Percentiles rank a stretch among this genome's conserved stretches.
Evolutionary conservation across 352 stramenopile species (phyloP).

Genomic region (Pythium vanterpoolii): DNA sequence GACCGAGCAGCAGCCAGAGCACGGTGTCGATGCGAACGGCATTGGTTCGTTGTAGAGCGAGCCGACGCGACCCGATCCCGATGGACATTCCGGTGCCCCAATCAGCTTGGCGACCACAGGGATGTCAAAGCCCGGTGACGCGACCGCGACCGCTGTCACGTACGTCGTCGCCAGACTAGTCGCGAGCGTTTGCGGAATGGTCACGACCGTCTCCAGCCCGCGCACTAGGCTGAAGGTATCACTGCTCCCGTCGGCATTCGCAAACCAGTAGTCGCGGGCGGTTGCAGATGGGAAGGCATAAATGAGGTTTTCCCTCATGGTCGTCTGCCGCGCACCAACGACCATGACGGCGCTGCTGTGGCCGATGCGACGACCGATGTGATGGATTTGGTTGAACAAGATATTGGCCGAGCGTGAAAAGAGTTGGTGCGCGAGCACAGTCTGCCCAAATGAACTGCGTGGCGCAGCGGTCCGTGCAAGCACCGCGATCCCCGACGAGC

Average conservation of each 20-base stretch:
- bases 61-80: slow-evolving; percentile 44
- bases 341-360: slow-evolving; percentile 60
- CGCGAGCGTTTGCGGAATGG: slow-evolving; percentile 32
- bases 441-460: slow-evolving; percentile 34
- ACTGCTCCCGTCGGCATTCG: slow-evolving; percentile 39
- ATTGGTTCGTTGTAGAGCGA: slow-evolving; percentile 44
- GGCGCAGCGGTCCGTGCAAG: slow-evolving; percentile 31
- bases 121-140: slow-evolving; percentile 50
- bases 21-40: slow-evolving; percentile 53
- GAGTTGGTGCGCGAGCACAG: slow-evolving; percentile 41
- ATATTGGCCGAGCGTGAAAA: slow-evolving; percentile 41
- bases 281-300: slow-evolving; percentile 34
- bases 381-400: slow-evolving; percentile 75
- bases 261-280: slow-evolving; percentile 33
- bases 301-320: slow-evolving; percentile 54
- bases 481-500: slow-evolving; percentile 45
- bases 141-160: slow-evolving; percentile 32
- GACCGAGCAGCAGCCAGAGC: slow-evolving; percentile 64
- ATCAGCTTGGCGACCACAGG: slow-evolving; percentile 67
- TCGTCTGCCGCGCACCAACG: slow-evolving; percentile 43
- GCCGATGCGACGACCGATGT: slow-evolving; percentile 46
- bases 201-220: slow-evolving; percentile 21
- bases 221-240: slow-evolving; percentile 11
- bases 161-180: slow-evolving; percentile 36
- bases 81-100: slow-evolving; percentile 54